Conservation (phyloP, 2,329 filamentous ascomycete species). For the Pseudogymnoascus sp. region DNA sequence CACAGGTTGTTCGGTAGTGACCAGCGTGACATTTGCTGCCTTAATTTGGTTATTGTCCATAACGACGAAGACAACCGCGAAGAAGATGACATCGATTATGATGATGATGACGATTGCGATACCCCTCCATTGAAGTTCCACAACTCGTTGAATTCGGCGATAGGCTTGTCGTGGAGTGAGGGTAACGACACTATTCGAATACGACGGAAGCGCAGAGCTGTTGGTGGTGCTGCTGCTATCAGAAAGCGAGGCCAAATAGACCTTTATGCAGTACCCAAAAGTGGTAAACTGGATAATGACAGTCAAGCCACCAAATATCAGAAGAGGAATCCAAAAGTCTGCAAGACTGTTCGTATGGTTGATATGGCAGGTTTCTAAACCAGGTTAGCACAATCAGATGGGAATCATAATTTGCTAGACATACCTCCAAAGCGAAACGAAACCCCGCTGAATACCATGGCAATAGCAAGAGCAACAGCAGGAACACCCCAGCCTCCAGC, state of each 20-base stretch:
- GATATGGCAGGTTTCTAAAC: conserved; percentile 86
- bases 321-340: conserved; percentile 83
- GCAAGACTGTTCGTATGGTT: conserved; percentile 78
- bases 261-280: conserved; percentile 86
- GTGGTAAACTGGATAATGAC: conserved; percentile 77
- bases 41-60: conserved; percentile 65
- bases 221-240: conserved; percentile 65
- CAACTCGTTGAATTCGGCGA: conserved; percentile 73
- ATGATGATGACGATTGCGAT: conserved; percentile 87
- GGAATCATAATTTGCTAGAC: background rate
- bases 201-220: conserved; percentile 65
- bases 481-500: conserved; percentile 78
- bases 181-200: conserved; percentile 61
- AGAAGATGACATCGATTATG: conserved; percentile 85
- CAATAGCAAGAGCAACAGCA: conserved; percentile 63
- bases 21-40: conserved; percentile 39
- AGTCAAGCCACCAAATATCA: conserved; percentile 68
- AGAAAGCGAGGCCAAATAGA: conserved; percentile 77
- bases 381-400: conserved; percentile 55
- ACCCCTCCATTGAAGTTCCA: conserved; percentile 89
- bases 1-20: background rate
- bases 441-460: conserved; percentile 78
- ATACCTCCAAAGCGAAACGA: conserved; percentile 86
- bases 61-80: conserved; percentile 83
- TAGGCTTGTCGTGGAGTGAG: conserved; percentile 82